A percentile compares a stretch with the other conserved stretches of the same genome.
Conservation (phyloP, 345 rosid genomes). For the Gossypium ekmanianum region DNA sequence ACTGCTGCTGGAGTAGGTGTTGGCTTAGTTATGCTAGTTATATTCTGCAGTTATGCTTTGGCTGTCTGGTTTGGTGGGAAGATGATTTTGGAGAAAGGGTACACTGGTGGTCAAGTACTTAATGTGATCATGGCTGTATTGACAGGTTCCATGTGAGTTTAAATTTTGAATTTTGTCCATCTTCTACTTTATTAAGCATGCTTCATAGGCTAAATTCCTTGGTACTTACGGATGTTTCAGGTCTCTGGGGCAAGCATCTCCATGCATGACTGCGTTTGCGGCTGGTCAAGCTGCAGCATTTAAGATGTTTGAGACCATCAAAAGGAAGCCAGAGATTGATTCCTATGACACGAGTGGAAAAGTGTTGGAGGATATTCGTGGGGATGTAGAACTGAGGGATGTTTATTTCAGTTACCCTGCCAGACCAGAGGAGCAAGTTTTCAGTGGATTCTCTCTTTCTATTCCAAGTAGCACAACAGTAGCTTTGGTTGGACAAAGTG, state of each 20-base stretch:
- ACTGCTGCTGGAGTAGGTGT: conserved; percentile 63
- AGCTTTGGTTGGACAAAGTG: conserved; percentile 85
- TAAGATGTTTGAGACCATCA: conserved; percentile 76
- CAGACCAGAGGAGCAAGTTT: conserved; percentile 65
- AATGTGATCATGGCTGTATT: conserved; percentile 72
- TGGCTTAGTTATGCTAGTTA: conserved; percentile 39
- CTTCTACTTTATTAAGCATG: not conserved
- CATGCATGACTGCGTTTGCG: conserved; percentile 67
- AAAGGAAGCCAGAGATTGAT: conserved; percentile 66
- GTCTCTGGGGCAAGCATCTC: conserved; percentile 87
- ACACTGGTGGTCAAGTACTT: conserved; percentile 62
- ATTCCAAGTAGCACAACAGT: conserved; percentile 62
- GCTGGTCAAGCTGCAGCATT: conserved; percentile 77
- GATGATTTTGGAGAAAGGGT: conserved; percentile 72
- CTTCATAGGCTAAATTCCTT: not conserved
- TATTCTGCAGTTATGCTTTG: conserved; percentile 59
- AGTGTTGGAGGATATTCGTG: conserved; percentile 51
- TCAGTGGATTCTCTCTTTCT: conserved; percentile 59
- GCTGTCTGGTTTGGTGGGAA: conserved; percentile 80
- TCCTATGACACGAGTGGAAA: conserved; percentile 51
- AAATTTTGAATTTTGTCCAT: not conserved
- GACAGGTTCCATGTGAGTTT: conserved; percentile 71
- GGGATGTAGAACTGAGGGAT: conserved; percentile 63
- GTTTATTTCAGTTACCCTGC: conserved; percentile 74
- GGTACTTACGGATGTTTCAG: conserved; percentile 30